Conservation (phyloP, 2,329 filamentous ascomycete genomes). For the Pseudogymnoascus sp. region DNA sequence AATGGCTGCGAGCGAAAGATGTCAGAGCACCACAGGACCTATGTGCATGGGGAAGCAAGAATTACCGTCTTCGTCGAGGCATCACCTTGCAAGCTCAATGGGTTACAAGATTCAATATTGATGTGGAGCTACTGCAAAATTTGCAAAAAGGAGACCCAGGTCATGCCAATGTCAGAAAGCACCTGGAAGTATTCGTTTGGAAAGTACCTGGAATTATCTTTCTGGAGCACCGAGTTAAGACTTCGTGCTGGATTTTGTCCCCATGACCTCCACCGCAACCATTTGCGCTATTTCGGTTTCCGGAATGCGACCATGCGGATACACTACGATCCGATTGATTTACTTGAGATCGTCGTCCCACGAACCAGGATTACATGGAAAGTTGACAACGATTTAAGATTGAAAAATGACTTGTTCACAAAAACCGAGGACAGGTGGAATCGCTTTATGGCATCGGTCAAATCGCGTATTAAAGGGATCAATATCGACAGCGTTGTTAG, state of each 20-base stretch:
- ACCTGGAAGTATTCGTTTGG: constrained; percentile 98
- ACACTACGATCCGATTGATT: constrained; percentile 85
- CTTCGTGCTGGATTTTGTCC: constrained; percentile 68
- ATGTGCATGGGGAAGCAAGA: constrained; percentile 91
- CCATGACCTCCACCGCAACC: constrained; percentile 87
- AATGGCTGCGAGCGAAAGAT: constrained; percentile 83
- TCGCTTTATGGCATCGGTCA: constrained; percentile 82
- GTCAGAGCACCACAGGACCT: constrained; percentile 89
- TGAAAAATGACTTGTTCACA: constrained; percentile 86
- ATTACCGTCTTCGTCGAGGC: constrained; percentile 85
- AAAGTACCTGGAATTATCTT: constrained; percentile 95
- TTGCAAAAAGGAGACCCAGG: constrained; percentile 82
- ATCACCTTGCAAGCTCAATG: constrained; percentile 55
- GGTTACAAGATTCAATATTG: constrained; percentile 66
- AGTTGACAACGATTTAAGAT: constrained; percentile 81
- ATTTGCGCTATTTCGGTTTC: constrained; percentile 86
- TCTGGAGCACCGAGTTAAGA: constrained; percentile 82
- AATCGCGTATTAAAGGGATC: constrained; percentile 74
- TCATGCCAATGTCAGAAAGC: constrained; percentile 83
- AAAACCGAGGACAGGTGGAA: constrained; percentile 75
- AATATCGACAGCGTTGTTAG: constrained; percentile 84
- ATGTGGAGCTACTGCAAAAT: constrained; percentile 98
- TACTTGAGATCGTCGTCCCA: constrained; percentile 91
- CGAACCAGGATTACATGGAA: constrained; percentile 92
- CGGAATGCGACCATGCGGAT: constrained; percentile 78